Evolutionary conservation across 1,139 yeast genomes (phyloP), one percentile per base, ranked within the genome.

Genomic region (Tardiomyces depauwii): DNA sequence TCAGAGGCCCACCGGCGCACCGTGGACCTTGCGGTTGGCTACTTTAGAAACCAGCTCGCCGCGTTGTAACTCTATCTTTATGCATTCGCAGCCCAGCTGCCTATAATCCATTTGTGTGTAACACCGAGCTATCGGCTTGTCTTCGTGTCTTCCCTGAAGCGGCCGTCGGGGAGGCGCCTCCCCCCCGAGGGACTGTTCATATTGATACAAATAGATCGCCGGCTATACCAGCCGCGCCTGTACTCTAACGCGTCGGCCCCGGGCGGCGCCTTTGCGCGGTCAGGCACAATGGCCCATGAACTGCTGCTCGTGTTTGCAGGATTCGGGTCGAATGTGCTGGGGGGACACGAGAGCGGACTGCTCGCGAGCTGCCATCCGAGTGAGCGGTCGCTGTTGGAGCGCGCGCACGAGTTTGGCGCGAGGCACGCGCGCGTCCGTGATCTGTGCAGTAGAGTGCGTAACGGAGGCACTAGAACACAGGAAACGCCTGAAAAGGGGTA

Each of bases 401-500:
- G 36, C 10, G 36, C 36, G 10, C 16, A 30, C 16, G 36, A 30
- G 36, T 30, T 30, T 30, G 36, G 36, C 4, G 11, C 4, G 16
- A 30, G 36, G 10, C 36, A 30, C 36, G 36, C 36, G 10, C 4
- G 11, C 4, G 16, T 30, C 10, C 4, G 16, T 3, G 36, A 30
- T 14, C 16, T 30, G 5, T 30, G 36, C 11, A 5, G 16, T 10
- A 30, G 36, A 10, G 36, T 30, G 36, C 5, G 36, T 5, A 30
- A 10, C 10, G 36, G 16, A 5, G 36, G 16, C 36, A 5, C 5
- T 9, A 27, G 12, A 27, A 12, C 11, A 12, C 9, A 12, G 36
- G 5, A 30, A 10, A 30, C 10, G 16, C 3, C 10, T 5, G 36
- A 13, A 12, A 12, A 30, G 16, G 36, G 36, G 21, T 55, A 49